phyloP scores from a whole-genome alignment of 495 filamentous ascomycete species.

The Filosporella fistucella region DNA sequence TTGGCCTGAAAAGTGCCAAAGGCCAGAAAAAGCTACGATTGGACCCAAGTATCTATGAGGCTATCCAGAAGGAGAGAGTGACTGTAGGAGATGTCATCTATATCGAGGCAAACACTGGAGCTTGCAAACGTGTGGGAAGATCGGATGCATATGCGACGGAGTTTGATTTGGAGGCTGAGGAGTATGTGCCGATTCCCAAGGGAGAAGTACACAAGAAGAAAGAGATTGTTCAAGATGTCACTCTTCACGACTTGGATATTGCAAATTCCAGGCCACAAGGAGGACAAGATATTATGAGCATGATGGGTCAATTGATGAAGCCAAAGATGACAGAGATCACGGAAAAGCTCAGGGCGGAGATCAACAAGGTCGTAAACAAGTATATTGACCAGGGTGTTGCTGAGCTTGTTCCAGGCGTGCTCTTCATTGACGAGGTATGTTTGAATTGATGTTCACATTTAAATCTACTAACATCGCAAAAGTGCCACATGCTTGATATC shows the following conservation, averaged over 20 bases:
- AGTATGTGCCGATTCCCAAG: slow-evolving; percentile 97
- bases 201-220: slow-evolving; percentile 99
- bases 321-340: slow-evolving; percentile 99
- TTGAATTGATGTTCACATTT: not conserved
- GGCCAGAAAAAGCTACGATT: slow-evolving; percentile 95
- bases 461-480: not conserved
- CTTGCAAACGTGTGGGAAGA: slow-evolving; percentile 91
- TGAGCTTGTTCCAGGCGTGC: slow-evolving; percentile 91
- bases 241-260: slow-evolving; percentile 92
- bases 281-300: slow-evolving; percentile 98
- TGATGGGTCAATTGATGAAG: slow-evolving; percentile 99
- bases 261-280: slow-evolving; percentile 93
- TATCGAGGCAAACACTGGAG: slow-evolving; percentile 96
- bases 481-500: slow-evolving; percentile 98
- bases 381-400: slow-evolving; percentile 99
- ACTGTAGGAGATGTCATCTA: slow-evolving; percentile 96
- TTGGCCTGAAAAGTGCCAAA: slow-evolving; percentile 83
- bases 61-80: slow-evolving; percentile 96
- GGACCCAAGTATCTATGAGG: slow-evolving; percentile 97
- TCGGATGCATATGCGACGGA: slow-evolving; percentile 96
- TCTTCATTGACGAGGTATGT: slow-evolving; percentile 96
- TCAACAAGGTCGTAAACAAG: slow-evolving; percentile 97
- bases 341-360: slow-evolving; percentile 89
- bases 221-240: slow-evolving; percentile 99
- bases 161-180: slow-evolving; percentile 96